These are phyloP conservation scores for Serpula lacrymans DNA, from an alignment of 768 basidiomycete species.

Conservation along the genomic window DNA sequence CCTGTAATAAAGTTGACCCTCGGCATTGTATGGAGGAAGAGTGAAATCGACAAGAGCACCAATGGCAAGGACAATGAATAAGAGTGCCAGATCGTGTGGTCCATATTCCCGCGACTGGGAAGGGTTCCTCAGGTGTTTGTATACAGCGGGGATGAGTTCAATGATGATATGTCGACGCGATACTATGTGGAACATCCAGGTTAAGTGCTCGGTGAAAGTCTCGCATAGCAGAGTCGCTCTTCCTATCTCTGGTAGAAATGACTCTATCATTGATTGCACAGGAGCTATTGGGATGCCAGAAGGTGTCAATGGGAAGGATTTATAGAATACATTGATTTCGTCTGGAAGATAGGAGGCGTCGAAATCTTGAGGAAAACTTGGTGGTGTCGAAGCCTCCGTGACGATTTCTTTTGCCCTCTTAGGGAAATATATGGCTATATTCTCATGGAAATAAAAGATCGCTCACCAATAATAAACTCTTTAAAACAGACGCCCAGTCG, in stretches of 20 bases:
- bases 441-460: neutral
- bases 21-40: conserved; percentile 44
- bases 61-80: conserved; percentile 45
- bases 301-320: conserved; percentile 44
- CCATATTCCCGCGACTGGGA: conserved; percentile 28
- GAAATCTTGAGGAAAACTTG: conserved; percentile 30
- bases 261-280: conserved; percentile 40
- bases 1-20: conserved; percentile 50
- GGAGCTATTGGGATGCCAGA: conserved; percentile 28
- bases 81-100: conserved; percentile 47
- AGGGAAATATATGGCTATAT: neutral
- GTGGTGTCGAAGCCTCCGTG: conserved; percentile 3
- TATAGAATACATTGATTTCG: conserved; percentile 40
- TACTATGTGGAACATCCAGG: conserved; percentile 50
- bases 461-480: conserved; percentile 45
- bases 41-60: conserved; percentile 47
- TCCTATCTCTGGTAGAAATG: conserved; percentile 41
- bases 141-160: conserved; percentile 45
- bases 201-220: conserved; percentile 44
- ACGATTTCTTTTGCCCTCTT: conserved; percentile 11
- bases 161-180: conserved; percentile 42
- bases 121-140: conserved; percentile 27
- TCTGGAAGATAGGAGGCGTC: conserved; percentile 43
- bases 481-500: no score
- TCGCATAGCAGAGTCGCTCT: conserved; percentile 42